Evolutionary conservation across 306 rosid genomes (phyloP), one percentile per base, ranked within the genome.

Genomic region (Pterocarpus macrocarpus): DNA sequence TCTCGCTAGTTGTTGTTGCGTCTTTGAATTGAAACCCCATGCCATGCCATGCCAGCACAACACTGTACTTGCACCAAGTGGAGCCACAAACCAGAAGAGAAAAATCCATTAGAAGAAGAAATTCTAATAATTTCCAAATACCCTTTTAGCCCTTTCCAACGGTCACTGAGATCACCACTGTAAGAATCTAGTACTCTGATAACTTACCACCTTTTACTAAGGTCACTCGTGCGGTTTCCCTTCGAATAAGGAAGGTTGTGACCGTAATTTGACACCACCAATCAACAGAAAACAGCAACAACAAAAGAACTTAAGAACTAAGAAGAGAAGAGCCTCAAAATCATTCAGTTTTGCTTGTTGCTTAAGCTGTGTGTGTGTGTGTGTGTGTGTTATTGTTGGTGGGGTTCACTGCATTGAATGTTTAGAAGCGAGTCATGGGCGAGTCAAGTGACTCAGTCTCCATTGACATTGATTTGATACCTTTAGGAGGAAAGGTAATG

Each of bases 401-500:
- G 45, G 66, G 66, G 77, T 73, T 3, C 57, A 52, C 2, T 57
- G 49, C 77, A 52, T 80, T 77, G 77, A n/a, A 68, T 68, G 80
- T 77, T 28, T 65, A 76, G 61, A 58, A 76, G 64, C 50, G 74
- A 81, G 77, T 65, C 79, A 92, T 93, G 97, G 91, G 88, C 61
- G 92, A 85, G 76, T 90, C 93, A 16, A 93, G 90, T 52, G 94
- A 86, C 86, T 93, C 94, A 12, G 86, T 90, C 66, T 84, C 97
- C 83, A 85, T 93, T 86, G 94, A 91, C 87, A 86, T 93, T 83
- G 92, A 90, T 87, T 78, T 93, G 71, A 76, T 91, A 73, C 92
- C 94, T 67, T 82, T 91, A 13, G 93, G 91, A 77, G 97, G 97
- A 78, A 88, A 91, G 97, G 97, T 86, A 82, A 64, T 64, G 58